Conservation (phyloP, 495 filamentous ascomycete species). For the Collariella sp. region DNA sequence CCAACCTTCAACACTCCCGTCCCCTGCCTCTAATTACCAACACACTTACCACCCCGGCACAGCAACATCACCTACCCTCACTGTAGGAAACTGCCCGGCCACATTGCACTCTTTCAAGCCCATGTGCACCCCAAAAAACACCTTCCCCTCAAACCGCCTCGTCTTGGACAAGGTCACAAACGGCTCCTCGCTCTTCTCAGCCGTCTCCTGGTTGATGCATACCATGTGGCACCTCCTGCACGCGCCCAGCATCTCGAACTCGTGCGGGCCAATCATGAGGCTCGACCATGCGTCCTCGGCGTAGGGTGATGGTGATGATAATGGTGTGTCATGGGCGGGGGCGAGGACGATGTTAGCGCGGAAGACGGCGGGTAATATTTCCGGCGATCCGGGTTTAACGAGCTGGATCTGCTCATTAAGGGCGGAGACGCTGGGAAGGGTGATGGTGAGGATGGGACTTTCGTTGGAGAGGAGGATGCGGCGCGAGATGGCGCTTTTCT, state of each 20-base stretch:
- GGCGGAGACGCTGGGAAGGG: slow-evolving; percentile 64
- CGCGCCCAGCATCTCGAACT: slow-evolving; percentile 64
- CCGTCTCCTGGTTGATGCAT: slow-evolving; percentile 80
- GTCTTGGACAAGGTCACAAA: slow-evolving; percentile 84
- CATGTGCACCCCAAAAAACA: slow-evolving; percentile 81
- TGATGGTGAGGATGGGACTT: slow-evolving; percentile 80
- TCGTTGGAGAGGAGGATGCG: slow-evolving; percentile 84
- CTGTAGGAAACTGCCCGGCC: slow-evolving; percentile 38
- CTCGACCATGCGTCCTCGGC: slow-evolving; percentile 50
- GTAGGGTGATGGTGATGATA: slow-evolving; percentile 28
- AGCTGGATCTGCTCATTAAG: slow-evolving; percentile 58
- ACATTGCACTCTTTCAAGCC: slow-evolving; percentile 34
- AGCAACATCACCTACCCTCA: slow-evolving; percentile 51
- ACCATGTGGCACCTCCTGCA: slow-evolving; percentile 94
- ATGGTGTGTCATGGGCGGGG: neutral
- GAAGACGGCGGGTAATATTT: slow-evolving; percentile 60
- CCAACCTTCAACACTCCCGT: neutral
- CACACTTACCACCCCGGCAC: slow-evolving; percentile 10
- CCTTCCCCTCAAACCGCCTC: slow-evolving; percentile 66
- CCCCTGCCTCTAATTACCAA: neutral
- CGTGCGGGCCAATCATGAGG: slow-evolving; percentile 42
- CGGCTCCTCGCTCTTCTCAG: slow-evolving; percentile 68
- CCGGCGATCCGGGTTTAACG: slow-evolving; percentile 15
- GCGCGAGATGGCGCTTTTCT: slow-evolving; percentile 24
- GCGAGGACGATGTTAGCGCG: slow-evolving; percentile 76